Conservation (phyloP, 345 rosid genomes). For the Melaleuca quinquenervia region DNA sequence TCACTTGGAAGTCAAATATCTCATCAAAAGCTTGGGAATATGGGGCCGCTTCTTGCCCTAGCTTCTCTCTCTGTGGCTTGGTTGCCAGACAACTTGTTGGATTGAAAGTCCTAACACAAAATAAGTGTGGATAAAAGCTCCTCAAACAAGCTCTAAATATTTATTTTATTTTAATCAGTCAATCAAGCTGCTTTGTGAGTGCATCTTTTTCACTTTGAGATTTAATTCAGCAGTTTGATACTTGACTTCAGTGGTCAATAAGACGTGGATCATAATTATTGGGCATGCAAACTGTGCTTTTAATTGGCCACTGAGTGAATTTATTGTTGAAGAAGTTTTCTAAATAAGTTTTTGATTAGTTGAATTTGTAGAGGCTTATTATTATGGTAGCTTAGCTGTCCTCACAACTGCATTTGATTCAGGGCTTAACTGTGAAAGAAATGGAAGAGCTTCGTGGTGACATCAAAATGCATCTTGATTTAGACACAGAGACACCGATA, state of each 20-base stretch:
- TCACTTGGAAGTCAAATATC: not conserved
- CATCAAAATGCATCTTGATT: slow-evolving; percentile 89
- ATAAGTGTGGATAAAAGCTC: not conserved
- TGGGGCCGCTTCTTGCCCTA: not conserved
- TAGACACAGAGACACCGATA: slow-evolving; percentile 69
- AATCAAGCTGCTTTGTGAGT: not conserved
- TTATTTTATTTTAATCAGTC: not conserved
- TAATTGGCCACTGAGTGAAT: not conserved
- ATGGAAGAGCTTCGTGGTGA: slow-evolving; percentile 94
- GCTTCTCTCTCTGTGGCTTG: not conserved
- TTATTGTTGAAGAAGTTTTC: not conserved
- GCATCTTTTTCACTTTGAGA: not conserved
- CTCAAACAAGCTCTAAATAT: not conserved
- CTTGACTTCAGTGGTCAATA: not conserved
- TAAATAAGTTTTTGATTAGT: not conserved
- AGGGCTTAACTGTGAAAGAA: slow-evolving; percentile 87
- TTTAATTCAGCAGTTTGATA: not conserved
- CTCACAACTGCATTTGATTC: slow-evolving; percentile 8
- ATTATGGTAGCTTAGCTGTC: not conserved
- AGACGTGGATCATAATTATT: not conserved
- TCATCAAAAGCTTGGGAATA: not conserved
- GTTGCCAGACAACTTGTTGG: not conserved
- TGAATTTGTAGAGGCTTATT: not conserved
- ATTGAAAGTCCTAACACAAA: not conserved
- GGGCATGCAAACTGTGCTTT: not conserved